Conservation (phyloP, 2,329 filamentous ascomycete genomes). For the Uncinocarpus reesii region DNA sequence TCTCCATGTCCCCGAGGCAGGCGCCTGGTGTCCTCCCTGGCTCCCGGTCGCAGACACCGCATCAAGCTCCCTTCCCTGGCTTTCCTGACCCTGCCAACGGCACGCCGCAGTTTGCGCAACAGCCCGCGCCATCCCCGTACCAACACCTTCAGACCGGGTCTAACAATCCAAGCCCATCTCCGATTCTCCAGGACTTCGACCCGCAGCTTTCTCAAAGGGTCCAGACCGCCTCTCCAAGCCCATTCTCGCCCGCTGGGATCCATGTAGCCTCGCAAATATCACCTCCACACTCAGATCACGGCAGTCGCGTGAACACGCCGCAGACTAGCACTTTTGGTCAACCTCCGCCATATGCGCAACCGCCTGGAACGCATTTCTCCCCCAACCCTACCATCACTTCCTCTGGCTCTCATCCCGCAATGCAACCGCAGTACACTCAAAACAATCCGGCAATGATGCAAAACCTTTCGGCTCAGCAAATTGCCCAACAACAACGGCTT, state of each 20-base stretch:
- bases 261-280: conserved; percentile 64
- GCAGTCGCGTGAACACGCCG: conserved; percentile 54
- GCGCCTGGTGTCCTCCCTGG: conserved; percentile 62
- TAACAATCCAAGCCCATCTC: conserved; percentile 78
- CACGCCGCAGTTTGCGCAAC: conserved; percentile 47
- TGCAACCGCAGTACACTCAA: conserved; percentile 39
- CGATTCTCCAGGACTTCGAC: conserved; percentile 68
- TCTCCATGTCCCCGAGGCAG: conserved; percentile 70
- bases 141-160: conserved; percentile 74
- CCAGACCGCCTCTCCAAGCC: conserved; percentile 83
- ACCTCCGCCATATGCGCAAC: conserved; percentile 32
- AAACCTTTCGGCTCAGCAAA: conserved; percentile 44
- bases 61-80: conserved; percentile 61
- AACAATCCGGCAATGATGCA: conserved; percentile 35
- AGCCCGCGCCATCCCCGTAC: conserved; percentile 56
- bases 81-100: conserved; percentile 57
- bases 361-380: conserved; percentile 36
- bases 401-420: conserved; percentile 31
- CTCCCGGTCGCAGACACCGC: conserved; percentile 86
- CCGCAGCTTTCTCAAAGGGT: conserved; percentile 65
- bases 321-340: conserved; percentile 63
- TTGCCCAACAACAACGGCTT: conserved; percentile 61
- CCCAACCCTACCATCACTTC: conserved; percentile 32
- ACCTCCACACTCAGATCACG: conserved; percentile 64
- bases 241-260: conserved; percentile 67